Evolutionary conservation across 176 grass and related monocot genomes (phyloP), one percentile per base, ranked within the genome.

Genomic region (Musa itinerans): DNA sequence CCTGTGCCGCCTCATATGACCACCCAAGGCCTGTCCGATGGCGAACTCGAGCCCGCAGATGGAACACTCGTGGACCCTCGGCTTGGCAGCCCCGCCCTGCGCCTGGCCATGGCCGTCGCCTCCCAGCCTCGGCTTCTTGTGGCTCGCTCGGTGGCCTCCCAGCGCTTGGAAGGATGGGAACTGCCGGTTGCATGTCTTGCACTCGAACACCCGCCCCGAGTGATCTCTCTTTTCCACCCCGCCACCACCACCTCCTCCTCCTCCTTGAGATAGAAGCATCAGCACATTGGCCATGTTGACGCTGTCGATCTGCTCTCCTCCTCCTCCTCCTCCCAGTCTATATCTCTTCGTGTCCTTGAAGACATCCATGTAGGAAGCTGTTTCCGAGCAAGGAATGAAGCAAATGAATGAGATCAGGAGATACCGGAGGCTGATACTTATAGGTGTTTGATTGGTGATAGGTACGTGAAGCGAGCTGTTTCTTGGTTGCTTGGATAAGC

Each of bases 141-240:
- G 25, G 64, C 64, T 67, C 9, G 64, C 25, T 1, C 10, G 12
- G 64, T 67, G 25, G 64, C 64, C 25, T 2, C 64, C 25, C 24
- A 67, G 64, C 64, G 64, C 64, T 67, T 34, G 64, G 64, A 67
- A 67, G 24, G 64, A 67, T 4, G 64, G 64, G 64, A 67, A 67
- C 64, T 16, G 64, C 12, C 64, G 64, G 64, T 67, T 34, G 64
- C 64, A 67, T 3, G 64, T 67, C 25, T 67, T 67, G 64, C 64
- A 67, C 64, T 34, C 64, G 64, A 67, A 67, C 25, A 67, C 64
- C 64, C 25, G 23, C 64, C 20, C 64, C 25, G 20, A 23, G 4
- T 43, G 34, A 43, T 43, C 34, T 43, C 34, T 43, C 34, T 43
- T 43, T 43, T 43, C 34, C 34, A 4, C 34, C 34, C 20, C 64